Evolutionary conservation across 768 basidiomycete species (phyloP).

Genomic region (Panellus pusillus): DNA sequence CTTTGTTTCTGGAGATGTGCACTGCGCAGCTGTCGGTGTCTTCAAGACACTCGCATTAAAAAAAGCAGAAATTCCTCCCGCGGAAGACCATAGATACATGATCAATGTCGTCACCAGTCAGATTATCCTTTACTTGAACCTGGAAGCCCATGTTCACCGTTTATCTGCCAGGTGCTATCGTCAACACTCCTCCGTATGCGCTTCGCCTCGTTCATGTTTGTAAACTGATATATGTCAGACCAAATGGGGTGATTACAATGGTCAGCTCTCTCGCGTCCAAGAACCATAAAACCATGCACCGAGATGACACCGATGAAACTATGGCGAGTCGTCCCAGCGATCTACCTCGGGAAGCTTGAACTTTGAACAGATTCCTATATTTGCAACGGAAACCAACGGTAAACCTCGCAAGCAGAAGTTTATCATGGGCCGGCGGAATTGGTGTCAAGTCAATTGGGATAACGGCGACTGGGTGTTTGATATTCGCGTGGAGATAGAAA

Average conservation of each 20-base stretch:
- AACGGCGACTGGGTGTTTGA: constrained; percentile 75
- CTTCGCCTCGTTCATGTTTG: neutral
- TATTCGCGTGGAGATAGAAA: constrained; percentile 82
- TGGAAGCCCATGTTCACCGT: neutral
- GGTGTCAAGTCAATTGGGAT: constrained; percentile 63
- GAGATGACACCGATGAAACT: constrained; percentile 78
- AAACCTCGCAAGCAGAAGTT: constrained; percentile 70
- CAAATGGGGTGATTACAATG: constrained; percentile 70
- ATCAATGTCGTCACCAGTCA: constrained; percentile 80
- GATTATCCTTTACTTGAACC: constrained; percentile 22
- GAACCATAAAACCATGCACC: constrained; percentile 83
- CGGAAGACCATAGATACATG: constrained; percentile 83
- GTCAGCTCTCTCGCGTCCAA: constrained; percentile 80
- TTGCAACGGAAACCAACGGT: constrained; percentile 76
- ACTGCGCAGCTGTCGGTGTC: constrained; percentile 82
- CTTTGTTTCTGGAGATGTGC: constrained; percentile 92
- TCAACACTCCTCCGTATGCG: constrained; percentile 86
- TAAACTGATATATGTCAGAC: constrained; percentile 41
- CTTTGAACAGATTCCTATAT: constrained; percentile 64
- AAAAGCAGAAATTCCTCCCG: constrained; percentile 47
- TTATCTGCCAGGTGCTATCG: constrained; percentile 70
- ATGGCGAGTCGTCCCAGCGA: constrained; percentile 53
- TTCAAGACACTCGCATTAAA: constrained; percentile 68
- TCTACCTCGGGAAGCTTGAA: neutral
- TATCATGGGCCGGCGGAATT: constrained; percentile 89